Evolutionary conservation across 768 basidiomycete species (phyloP).

Genomic region (Gymnopilus dilepis): DNA sequence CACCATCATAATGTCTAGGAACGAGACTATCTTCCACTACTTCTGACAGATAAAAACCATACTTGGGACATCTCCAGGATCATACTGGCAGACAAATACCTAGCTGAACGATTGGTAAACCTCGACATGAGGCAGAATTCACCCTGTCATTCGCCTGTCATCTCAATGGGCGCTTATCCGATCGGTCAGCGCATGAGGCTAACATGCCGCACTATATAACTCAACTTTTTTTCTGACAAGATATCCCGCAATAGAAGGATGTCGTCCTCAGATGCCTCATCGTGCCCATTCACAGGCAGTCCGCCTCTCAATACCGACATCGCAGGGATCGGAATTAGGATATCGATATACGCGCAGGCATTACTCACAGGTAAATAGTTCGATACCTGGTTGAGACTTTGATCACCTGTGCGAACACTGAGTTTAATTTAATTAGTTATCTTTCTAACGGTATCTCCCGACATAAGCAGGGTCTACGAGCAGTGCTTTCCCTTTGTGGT

Average conservation of each 20-base stretch:
- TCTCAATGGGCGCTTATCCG: too few species aligned
- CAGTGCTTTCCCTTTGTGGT: not conserved
- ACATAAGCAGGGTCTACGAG: constrained; percentile 1
- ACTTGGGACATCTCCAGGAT: too few species aligned
- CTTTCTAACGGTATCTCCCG: not conserved
- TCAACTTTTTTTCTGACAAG: not conserved
- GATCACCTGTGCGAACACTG: too few species aligned
- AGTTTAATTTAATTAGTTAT: not conserved
- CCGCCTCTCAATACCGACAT: constrained; percentile 1
- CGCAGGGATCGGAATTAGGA: not conserved
- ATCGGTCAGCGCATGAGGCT: too few species aligned
- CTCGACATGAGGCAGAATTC: too few species aligned
- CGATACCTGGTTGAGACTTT: too few species aligned
- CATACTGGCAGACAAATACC: too few species aligned
- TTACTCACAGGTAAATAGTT: not conserved
- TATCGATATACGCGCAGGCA: not conserved
- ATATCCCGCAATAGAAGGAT: not conserved
- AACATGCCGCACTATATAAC: not conserved
- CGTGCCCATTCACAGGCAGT: not conserved
- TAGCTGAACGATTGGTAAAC: too few species aligned
- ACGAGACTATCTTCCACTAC: too few species aligned
- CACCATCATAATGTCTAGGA: too few species aligned
- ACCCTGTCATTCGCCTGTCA: too few species aligned
- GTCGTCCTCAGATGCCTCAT: not conserved
- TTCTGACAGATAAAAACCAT: too few species aligned